These are phyloP conservation scores for Trichaptum fuscoviolaceum DNA, from an alignment of 768 basidiomycete species.

Conservation along the genomic window DNA sequence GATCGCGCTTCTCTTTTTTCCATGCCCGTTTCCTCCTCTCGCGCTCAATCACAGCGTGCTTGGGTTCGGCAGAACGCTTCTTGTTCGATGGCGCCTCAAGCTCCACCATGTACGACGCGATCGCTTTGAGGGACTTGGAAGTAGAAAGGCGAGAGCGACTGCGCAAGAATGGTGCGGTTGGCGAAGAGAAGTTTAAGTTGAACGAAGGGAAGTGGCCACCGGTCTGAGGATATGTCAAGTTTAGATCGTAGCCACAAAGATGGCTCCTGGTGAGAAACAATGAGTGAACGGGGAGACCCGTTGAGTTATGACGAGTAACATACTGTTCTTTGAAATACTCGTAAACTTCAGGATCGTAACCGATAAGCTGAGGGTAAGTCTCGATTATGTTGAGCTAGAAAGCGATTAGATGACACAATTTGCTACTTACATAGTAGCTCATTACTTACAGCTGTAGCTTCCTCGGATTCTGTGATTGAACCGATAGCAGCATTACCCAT, in stretches of 20 bases:
- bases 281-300: slow-evolving; percentile 35
- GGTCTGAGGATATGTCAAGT: slow-evolving; percentile 63
- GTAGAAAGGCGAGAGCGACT: slow-evolving; percentile 15
- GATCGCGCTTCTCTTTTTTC: slow-evolving; percentile 41
- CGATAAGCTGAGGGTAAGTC: slow-evolving; percentile 74
- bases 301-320: slow-evolving; percentile 46
- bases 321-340: slow-evolving; percentile 63
- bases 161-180: slow-evolving; percentile 8
- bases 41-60: slow-evolving; percentile 16
- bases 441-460: slow-evolving; percentile 48
- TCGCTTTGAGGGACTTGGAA: slow-evolving; percentile 12
- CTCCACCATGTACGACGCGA: background rate
- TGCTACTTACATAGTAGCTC: too few species aligned
- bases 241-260: slow-evolving; percentile 62
- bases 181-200: slow-evolving; percentile 11
- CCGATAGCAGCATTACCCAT: slow-evolving; percentile 67
- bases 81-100: slow-evolving; percentile 14
- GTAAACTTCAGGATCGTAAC: slow-evolving; percentile 58
- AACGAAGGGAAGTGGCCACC: slow-evolving; percentile 38
- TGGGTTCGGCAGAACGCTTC: slow-evolving; percentile 19
- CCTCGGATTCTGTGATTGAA: slow-evolving; percentile 42
- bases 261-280: slow-evolving; percentile 35
- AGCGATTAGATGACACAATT: too few species aligned
- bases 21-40: slow-evolving; percentile 21
- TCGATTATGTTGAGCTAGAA: slow-evolving; percentile 50